phyloP scores from a whole-genome alignment of 2,329 filamentous ascomycete species.

The Nannizzia gypsea region DNA sequence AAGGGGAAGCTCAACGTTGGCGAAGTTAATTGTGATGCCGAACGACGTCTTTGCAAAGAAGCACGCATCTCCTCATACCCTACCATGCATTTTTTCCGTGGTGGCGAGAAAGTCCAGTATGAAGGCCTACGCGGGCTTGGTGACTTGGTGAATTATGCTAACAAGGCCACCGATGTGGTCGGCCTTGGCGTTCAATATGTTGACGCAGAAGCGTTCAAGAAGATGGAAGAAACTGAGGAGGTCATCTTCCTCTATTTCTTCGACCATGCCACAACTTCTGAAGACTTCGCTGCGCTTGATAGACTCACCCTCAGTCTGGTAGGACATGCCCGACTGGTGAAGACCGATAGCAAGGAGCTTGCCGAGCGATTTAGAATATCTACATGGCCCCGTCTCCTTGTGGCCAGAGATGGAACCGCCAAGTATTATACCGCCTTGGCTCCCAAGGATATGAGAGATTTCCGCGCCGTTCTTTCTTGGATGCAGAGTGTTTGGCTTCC shows the following conservation, averaged over 20 bases:
- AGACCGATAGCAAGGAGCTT: conserved; percentile 67
- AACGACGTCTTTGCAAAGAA: conserved; percentile 84
- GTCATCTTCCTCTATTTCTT: conserved; percentile 98
- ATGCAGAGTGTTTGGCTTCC: conserved; percentile 96
- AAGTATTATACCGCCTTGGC: conserved; percentile 82
- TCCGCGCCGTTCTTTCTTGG: conserved; percentile 68
- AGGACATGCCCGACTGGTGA: conserved; percentile 83
- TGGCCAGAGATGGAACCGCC: conserved; percentile 76
- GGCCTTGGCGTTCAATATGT: conserved; percentile 70
- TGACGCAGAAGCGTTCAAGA: conserved; percentile 61
- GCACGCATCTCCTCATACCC: conserved; percentile 69
- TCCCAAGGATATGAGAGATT: conserved; percentile 85
- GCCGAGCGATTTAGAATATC: conserved; percentile 84
- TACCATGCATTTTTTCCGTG: conserved; percentile 84
- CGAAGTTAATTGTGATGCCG: conserved; percentile 87
- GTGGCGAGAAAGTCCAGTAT: conserved; percentile 85
- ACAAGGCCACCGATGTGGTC: conserved; percentile 70
- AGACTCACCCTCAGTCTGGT: conserved; percentile 77
- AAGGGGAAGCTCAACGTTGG: conserved; percentile 80
- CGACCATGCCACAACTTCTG: conserved; percentile 81
- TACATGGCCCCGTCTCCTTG: conserved; percentile 88
- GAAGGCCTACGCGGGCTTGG: conserved; percentile 81
- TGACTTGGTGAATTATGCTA: conserved; percentile 75
- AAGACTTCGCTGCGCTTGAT: conserved; percentile 84
- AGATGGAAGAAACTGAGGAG: conserved; percentile 81